Conservation (phyloP, 345 rosid species). For the Populus alba region DNA sequence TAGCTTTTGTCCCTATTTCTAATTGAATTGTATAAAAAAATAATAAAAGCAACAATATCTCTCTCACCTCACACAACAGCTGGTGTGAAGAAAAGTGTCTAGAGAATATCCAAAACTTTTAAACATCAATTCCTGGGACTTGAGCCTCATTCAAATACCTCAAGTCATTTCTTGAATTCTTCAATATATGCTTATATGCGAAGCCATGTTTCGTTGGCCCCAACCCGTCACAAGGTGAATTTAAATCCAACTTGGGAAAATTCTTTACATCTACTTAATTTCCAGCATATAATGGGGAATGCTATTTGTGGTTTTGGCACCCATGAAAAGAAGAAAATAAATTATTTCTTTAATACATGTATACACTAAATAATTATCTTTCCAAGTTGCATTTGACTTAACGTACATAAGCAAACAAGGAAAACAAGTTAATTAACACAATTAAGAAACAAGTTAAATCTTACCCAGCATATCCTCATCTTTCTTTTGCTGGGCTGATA, state of each 20-base stretch:
- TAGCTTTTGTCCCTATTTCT: not conserved
- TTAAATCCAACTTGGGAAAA: not conserved
- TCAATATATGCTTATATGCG: not conserved
- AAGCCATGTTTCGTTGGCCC: not conserved
- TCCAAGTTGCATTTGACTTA: not conserved
- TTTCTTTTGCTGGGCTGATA: slow-evolving; percentile 14
- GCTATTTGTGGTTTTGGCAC: not conserved
- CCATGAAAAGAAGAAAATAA: not conserved
- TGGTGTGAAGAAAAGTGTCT: not conserved
- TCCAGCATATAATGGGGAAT: not conserved
- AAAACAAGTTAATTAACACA: not conserved
- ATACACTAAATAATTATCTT: not conserved
- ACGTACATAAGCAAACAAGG: not conserved
- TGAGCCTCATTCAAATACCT: not conserved
- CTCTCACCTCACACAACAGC: not conserved
- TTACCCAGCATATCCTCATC: slow-evolving; percentile 83
- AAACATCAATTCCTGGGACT: not conserved
- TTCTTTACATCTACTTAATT: not conserved
- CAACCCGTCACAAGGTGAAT: no score
- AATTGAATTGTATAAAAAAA: not conserved
- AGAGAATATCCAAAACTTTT: not conserved
- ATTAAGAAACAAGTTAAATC: slow-evolving; percentile 11
- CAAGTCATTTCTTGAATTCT: not conserved
- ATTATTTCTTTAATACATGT: not conserved
- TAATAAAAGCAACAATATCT: not conserved